Evolutionary conservation across 257 asterid species (phyloP).

Genomic region (Primulina eburnea): DNA sequence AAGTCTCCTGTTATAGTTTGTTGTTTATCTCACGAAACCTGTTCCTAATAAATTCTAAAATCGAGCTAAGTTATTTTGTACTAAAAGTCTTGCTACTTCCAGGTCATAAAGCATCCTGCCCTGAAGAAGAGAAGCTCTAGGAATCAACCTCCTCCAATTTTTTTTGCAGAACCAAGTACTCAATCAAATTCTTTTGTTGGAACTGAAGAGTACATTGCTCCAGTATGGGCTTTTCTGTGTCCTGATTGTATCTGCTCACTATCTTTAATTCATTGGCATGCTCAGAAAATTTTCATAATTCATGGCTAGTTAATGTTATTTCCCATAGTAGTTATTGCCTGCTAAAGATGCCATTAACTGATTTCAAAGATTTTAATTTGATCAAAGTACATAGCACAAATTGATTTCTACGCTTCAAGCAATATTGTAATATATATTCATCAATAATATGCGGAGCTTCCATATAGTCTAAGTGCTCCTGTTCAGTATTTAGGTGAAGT

Average conservation of each 20-base stretch:
- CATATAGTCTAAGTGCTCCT: neutral
- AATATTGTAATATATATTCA: neutral
- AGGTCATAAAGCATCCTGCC: conserved; percentile 78
- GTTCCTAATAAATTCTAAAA: conserved; percentile 5
- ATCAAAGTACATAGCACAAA: neutral
- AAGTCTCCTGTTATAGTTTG: neutral
- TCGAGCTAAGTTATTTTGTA: neutral
- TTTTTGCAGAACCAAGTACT: conserved; percentile 83
- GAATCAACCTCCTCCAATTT: conserved; percentile 73
- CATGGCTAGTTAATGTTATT: neutral
- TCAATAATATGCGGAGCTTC: neutral
- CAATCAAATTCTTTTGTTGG: conserved; percentile 97
- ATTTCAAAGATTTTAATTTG: too few relatives aligned
- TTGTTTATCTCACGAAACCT: neutral
- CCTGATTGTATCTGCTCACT: neutral
- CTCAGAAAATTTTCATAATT: too few relatives aligned
- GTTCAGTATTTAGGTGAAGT: neutral
- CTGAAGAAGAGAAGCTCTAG: conserved; percentile 58
- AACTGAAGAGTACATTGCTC: conserved; percentile 97
- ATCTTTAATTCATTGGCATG: neutral
- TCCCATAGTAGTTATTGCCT: neutral
- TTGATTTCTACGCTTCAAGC: neutral
- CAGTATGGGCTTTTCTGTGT: conserved; percentile 45
- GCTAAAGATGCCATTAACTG: neutral
- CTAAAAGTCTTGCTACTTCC: conserved; percentile 24